phyloP scores from a whole-genome alignment of 2,329 filamentous ascomycete species.

The Diaporthe batatas region DNA sequence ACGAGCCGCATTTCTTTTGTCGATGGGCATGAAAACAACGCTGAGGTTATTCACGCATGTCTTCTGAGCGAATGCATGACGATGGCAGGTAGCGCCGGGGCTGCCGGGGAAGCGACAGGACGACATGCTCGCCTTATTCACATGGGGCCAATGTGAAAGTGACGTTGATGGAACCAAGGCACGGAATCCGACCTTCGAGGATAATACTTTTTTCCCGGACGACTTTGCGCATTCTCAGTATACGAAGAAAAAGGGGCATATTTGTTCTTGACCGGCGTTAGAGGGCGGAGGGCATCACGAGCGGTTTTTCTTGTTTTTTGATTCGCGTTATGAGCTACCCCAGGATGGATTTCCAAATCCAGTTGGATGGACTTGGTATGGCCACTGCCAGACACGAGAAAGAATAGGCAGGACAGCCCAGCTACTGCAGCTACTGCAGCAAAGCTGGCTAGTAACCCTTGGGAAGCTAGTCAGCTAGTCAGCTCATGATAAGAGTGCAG shows the following conservation, averaged over 20 bases:
- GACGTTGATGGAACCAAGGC: neutral
- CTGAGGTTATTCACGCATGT: neutral
- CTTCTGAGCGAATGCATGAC: slow-evolving; percentile 20
- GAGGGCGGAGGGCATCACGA: slow-evolving; percentile 25
- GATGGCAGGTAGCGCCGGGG: neutral
- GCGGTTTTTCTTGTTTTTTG: slow-evolving; percentile 19
- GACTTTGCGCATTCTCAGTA: slow-evolving; percentile 10
- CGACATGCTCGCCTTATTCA: neutral
- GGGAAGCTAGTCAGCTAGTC: neutral
- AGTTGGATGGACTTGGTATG: slow-evolving; percentile 12
- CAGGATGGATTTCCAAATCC: slow-evolving; percentile 9
- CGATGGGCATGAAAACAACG: slow-evolving; percentile 31
- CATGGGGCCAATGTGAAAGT: neutral
- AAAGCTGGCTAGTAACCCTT: neutral
- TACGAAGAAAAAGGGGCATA: slow-evolving; percentile 14
- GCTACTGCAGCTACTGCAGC: slow-evolving; percentile 15
- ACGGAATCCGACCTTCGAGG: slow-evolving; percentile 7
- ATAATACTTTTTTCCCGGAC: slow-evolving; percentile 12
- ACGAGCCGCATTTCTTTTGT: slow-evolving; percentile 41
- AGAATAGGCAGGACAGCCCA: slow-evolving; percentile 1
- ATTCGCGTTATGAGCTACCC: neutral
- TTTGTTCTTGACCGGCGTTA: slow-evolving; percentile 32
- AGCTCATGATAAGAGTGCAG: slow-evolving; percentile 31
- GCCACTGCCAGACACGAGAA: slow-evolving; percentile 21
- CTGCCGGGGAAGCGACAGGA: neutral